Evolutionary conservation across 768 basidiomycete species (phyloP).

Genomic region (Amyloporia xantha): DNA sequence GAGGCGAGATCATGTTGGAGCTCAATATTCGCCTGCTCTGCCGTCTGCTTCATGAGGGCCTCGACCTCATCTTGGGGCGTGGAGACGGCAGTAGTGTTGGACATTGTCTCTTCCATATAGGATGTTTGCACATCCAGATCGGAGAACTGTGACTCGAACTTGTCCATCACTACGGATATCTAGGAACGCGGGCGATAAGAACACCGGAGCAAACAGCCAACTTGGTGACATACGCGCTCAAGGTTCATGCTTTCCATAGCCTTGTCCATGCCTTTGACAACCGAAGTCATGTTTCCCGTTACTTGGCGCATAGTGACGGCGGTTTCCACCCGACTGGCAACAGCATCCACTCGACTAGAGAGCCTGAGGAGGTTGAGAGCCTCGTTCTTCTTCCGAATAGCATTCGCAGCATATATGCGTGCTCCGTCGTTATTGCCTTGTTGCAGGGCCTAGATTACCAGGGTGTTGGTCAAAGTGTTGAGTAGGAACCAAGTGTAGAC

Average conservation of each 20-base stretch:
- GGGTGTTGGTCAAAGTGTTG: not conserved
- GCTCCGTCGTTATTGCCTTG: slow-evolving; percentile 97
- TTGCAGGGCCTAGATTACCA: slow-evolving; percentile 72
- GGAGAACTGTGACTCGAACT: slow-evolving; percentile 93
- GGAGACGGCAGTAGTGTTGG: slow-evolving; percentile 82
- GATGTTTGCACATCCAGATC: slow-evolving; percentile 97
- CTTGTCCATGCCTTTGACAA: slow-evolving; percentile 97
- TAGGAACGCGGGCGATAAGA: slow-evolving; percentile 24
- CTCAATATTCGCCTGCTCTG: slow-evolving; percentile 96
- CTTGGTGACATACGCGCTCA: slow-evolving; percentile 61
- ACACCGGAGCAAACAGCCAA: not conserved
- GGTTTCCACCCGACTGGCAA: slow-evolving; percentile 94
- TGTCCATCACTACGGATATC: slow-evolving; percentile 99
- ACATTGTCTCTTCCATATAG: slow-evolving; percentile 98
- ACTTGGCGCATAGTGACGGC: slow-evolving; percentile 97
- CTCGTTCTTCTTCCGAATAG: slow-evolving; percentile 97
- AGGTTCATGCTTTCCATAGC: slow-evolving; percentile 99
- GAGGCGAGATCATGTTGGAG: slow-evolving; percentile 82
- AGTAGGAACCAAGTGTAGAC: not conserved
- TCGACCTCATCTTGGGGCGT: slow-evolving; percentile 99
- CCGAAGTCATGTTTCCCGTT: slow-evolving; percentile 93
- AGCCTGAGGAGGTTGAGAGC: slow-evolving; percentile 85
- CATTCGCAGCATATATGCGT: slow-evolving; percentile 95
- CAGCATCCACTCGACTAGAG: slow-evolving; percentile 91
- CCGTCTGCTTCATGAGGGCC: slow-evolving; percentile 82